Evolutionary conservation across 805 yeast species (phyloP), one percentile per base, ranked within the genome.

Genomic region (Kodamaea sagamina): DNA sequence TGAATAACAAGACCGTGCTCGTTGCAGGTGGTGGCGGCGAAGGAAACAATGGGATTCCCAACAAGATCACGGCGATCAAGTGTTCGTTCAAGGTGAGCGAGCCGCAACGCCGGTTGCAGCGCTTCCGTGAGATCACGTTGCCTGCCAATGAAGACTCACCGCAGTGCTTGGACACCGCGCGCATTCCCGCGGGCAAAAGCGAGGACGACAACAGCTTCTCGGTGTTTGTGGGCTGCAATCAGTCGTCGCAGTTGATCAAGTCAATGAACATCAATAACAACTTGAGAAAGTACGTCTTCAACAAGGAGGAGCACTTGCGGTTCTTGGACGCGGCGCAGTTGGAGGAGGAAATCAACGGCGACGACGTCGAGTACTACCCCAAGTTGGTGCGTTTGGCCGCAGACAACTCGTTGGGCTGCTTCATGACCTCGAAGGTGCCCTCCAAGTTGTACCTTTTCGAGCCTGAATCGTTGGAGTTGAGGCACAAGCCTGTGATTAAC

Each of bases 21-120:
- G 84, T 84, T 21, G 81, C 89, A 2, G 99, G 99, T 32, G 99
- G 99, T 35, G 97, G 97, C 22, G 98, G 97, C 18, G 95, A 88
- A 61, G 96, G 96, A 7, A 82, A 82, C 56, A 84, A 88, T 55
- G 97, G 96, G 22, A 81, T 89, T 43, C 86, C 90, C 31, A 92
- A 92, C 63, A 88, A 86, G 59, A 68, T 92, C 48, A 80, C 89
- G 3, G 84, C 84, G 2, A 61, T 85, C 32, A 64, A 77, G 36
- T 71, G 86, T 36, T 76, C 79, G 53, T 79, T 84, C 42, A 71
- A 71, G 25, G 72, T 74, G 43, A 59, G 63, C 36, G 60, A 71
- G 52, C 70, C 72, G 39, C 61, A 60, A 9, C 51, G 68, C 42
- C 51, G 62, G 32, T 63, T 84, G 42, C 84, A 79, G 53, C 71